Base-by-base conservation (phyloP, 1,284 basidiomycete genomes). In the Waitea zeae region DNA sequence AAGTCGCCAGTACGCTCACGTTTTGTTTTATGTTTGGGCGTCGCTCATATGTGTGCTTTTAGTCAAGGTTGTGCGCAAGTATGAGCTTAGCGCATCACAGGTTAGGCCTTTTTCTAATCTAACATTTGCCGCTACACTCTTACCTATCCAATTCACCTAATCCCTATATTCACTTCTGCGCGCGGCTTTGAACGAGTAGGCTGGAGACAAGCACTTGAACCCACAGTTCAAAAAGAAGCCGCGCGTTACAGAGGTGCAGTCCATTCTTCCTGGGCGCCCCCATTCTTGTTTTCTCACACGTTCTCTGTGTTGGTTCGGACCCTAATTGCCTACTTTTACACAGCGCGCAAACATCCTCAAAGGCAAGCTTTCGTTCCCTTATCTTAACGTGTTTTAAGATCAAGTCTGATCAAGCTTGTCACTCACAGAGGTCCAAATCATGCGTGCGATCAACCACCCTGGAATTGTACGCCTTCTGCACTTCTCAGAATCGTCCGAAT, bases 361-460 rank as follows among this genome's bases (percentile, higher is more conserved):
- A 70, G 80, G 80, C 72, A 37, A 31, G 56, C 45, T n/a, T 22
- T 5, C 4, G 13, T 15, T 6, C 20, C 14, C 12, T 19, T 12
- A 9, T 30, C 11, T 37, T 17, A 37, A 40, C 33, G 31, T 12
- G 31, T 11, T 26, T 31, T 38, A n/a, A n/a, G n/a, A n/a, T n/a
- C n/a, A 24, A 31, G 28, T 15, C 14, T 33, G 7, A 26, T 17
- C 29, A 17, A 27, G 4, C 20, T 41, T 41, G n/a, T n/a, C n/a
- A n/a, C n/a, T n/a, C n/a, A 12, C 48, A 84, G 95, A 99, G 72
- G 95, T 99, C 4, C 90, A 96, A 57, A 98, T 99, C 48, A 99
- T 99, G 95, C 84, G 93, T 20, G 88, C 88, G 15, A 81, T 78
- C 40, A 80, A 81, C 44, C 90, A 98, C 50, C 76, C 84, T 5